These are phyloP conservation scores for Tympanopsis confertula DNA, from an alignment of 2,329 filamentous ascomycete species.

Conservation along the genomic window DNA sequence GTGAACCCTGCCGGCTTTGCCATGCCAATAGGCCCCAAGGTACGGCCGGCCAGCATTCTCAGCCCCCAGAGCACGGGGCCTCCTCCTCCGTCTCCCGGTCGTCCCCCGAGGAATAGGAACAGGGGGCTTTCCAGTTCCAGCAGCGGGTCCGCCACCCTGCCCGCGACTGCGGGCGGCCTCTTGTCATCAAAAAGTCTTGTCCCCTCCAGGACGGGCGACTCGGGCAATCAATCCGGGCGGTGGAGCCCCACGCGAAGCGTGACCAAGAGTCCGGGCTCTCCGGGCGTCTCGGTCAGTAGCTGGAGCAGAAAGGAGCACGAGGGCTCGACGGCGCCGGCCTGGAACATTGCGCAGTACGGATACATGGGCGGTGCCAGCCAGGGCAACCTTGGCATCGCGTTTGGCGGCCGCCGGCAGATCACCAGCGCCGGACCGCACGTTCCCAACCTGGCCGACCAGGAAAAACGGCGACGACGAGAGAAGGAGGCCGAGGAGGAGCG, in stretches of 20 bases:
- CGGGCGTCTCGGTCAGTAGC: conserved; percentile 57
- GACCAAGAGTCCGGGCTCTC: conserved; percentile 45
- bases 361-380: conserved; percentile 97
- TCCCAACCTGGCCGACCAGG: conserved; percentile 74
- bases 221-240: conserved; percentile 38
- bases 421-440: conserved; percentile 71
- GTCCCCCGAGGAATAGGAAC: conserved; percentile 15
- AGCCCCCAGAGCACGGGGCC: conserved; percentile 57
- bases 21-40: conserved; percentile 62
- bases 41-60: conserved; percentile 38
- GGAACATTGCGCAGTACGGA: conserved; percentile 97
- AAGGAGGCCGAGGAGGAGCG: conserved; percentile 48
- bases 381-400: conserved; percentile 84
- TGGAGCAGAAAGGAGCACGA: conserved; percentile 86
- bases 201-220: conserved; percentile 36
- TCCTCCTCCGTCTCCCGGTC: conserved; percentile 33
- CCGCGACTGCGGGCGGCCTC: conserved; percentile 26
- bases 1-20: conserved; percentile 67
- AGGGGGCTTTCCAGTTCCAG: conserved; percentile 43
- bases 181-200: conserved; percentile 15
- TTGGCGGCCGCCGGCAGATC: conserved; percentile 85
- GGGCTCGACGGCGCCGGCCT: conserved; percentile 71
- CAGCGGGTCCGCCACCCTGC: conserved; percentile 36
- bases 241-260: conserved; percentile 34
- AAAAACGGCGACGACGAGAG: conserved; percentile 45